Percentiles rank a stretch among this genome's conserved stretches.
Evolutionary conservation across 306 rosid species (phyloP).

Genomic region (Alnus rubra): DNA sequence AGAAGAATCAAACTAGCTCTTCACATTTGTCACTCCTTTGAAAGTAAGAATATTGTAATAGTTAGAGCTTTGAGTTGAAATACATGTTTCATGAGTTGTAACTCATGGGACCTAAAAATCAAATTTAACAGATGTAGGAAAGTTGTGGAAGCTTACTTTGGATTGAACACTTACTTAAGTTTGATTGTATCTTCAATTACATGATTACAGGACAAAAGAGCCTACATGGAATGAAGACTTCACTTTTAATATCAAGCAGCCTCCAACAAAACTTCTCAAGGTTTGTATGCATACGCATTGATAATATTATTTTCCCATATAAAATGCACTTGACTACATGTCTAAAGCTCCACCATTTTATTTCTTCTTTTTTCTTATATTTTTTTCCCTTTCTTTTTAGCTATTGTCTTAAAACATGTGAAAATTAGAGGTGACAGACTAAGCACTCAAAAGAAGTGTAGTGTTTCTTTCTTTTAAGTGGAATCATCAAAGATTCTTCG

Average conservation of each 20-base stretch:
- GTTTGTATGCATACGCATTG: constrained; percentile 47
- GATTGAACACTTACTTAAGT: constrained; percentile 2
- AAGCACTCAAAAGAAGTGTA: background rate
- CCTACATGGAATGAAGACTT: constrained; percentile 94
- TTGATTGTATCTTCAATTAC: constrained; percentile 27
- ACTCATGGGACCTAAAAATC: background rate
- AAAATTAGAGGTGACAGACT: background rate
- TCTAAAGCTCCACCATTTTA: background rate
- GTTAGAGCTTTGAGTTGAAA: constrained; percentile 16
- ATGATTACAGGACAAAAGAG: constrained; percentile 64
- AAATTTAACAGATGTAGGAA: constrained; percentile 2
- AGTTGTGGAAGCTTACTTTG: background rate
- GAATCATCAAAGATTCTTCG: background rate
- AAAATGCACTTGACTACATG: constrained; percentile 21
- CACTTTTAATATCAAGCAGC: constrained; percentile 63
- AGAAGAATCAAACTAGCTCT: background rate
- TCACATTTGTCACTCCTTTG: background rate
- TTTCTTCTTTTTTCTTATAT: background rate
- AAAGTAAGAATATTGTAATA: background rate
- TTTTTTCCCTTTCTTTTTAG: background rate
- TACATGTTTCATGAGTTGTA: constrained; percentile 22
- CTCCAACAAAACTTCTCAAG: constrained; percentile 67
- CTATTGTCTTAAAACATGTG: background rate
- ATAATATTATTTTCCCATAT: background rate
- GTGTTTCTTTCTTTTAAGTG: background rate